Percentiles rank a stretch among this genome's conserved stretches.
Evolutionary conservation across 2,329 filamentous ascomycete species (phyloP).

Genomic region (Colletotrichum gloeosporioides): DNA sequence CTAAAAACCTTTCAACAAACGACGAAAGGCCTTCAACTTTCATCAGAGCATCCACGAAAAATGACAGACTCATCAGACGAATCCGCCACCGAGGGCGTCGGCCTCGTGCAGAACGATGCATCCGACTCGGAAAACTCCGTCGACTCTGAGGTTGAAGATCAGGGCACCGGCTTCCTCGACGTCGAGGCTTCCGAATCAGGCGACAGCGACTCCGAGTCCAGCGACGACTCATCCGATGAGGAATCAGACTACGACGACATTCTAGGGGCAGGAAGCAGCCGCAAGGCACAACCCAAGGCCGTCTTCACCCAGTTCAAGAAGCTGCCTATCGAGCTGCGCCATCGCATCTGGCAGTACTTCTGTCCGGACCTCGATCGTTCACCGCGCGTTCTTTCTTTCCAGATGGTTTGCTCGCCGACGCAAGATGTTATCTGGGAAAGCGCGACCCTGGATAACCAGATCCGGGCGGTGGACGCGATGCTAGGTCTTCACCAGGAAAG

Average conservation of each 20-base stretch:
- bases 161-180: conserved; percentile 8
- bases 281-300: background rate
- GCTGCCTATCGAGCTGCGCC: conserved; percentile 38
- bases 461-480: conserved; percentile 28
- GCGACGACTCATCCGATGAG: conserved; percentile 32
- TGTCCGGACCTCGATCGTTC: conserved; percentile 31
- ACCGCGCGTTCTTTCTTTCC: conserved; percentile 34
- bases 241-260: conserved; percentile 4
- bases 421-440: conserved; percentile 12
- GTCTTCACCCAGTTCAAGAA: conserved; percentile 30
- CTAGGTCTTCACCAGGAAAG: conserved; percentile 40
- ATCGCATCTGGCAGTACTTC: conserved; percentile 36
- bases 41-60: background rate
- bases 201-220: conserved; percentile 26
- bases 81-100: conserved; percentile 2
- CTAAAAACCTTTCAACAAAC: background rate
- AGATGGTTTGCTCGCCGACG: conserved; percentile 1
- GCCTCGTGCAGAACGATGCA: conserved; percentile 12
- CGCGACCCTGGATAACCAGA: conserved; percentile 20
- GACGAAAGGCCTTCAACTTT: background rate
- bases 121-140: background rate
- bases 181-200: conserved; percentile 16
- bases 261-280: background rate
- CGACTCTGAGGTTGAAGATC: background rate
- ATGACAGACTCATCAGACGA: conserved; percentile 18